phyloP scores from a whole-genome alignment of 768 basidiomycete species.

The Cubamyces lactineus region DNA sequence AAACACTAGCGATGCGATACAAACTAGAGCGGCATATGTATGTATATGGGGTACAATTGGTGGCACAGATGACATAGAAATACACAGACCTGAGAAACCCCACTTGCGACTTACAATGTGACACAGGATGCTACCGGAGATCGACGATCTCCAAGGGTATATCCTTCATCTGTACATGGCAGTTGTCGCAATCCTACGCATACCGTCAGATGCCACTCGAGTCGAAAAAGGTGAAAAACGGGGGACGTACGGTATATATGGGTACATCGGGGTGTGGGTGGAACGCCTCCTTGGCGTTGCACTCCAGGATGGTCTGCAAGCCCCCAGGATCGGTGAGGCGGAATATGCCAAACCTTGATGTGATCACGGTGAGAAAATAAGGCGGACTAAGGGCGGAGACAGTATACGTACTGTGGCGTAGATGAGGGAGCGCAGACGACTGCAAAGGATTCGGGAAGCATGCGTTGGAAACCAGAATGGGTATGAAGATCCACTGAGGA shows the following conservation, averaged over 20 bases:
- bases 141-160: slow-evolving; percentile 82
- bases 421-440: slow-evolving; percentile 88
- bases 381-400: slow-evolving; percentile 1
- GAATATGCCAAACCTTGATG: slow-evolving; percentile 79
- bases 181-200: slow-evolving; percentile 77
- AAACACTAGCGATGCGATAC: background rate
- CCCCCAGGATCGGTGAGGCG: slow-evolving; percentile 89
- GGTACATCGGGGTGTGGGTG: slow-evolving; percentile 85
- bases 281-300: slow-evolving; percentile 74
- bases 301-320: slow-evolving; percentile 67
- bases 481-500: slow-evolving; percentile 93
- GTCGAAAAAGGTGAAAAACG: background rate
- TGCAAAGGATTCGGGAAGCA: slow-evolving; percentile 91
- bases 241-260: slow-evolving; percentile 76
- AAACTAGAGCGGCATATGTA: background rate
- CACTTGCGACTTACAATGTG: background rate
- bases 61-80: background rate
- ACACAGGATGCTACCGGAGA: slow-evolving; percentile 45
- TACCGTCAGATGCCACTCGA: background rate
- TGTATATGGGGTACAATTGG: background rate
- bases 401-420: slow-evolving; percentile 62
- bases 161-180: slow-evolving; percentile 81
- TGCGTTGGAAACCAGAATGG: slow-evolving; percentile 85
- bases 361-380: background rate
- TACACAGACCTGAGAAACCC: background rate